These are phyloP conservation scores for Penicillium riverlandense DNA, from an alignment of 495 filamentous ascomycete genomes.

Conservation along the genomic window DNA sequence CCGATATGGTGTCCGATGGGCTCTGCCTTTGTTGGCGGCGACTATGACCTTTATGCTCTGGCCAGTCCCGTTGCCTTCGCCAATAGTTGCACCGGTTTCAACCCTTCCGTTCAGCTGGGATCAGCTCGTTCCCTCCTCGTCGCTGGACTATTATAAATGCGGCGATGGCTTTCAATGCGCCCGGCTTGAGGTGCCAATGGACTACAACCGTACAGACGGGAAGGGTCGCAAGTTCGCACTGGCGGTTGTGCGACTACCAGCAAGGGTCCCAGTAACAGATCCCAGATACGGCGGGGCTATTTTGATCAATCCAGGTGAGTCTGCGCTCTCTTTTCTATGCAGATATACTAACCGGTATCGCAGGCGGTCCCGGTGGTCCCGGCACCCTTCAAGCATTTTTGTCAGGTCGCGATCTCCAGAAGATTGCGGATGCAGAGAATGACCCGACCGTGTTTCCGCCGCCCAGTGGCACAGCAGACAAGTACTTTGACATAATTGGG, in stretches of 20 bases:
- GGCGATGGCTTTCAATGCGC: constrained; percentile 45
- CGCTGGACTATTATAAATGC: constrained; percentile 31
- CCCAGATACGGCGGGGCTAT: constrained; percentile 39
- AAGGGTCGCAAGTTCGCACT: constrained; percentile 35
- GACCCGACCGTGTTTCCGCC: constrained; percentile 8
- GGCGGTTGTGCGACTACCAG: constrained; percentile 45
- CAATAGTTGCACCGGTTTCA: background rate
- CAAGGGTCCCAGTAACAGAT: constrained; percentile 36
- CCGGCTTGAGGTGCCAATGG: constrained; percentile 50
- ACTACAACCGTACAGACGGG: constrained; percentile 38
- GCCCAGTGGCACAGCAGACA: constrained; percentile 6
- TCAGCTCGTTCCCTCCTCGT: constrained; percentile 20
- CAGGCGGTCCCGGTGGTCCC: constrained; percentile 46
- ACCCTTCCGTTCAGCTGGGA: constrained; percentile 17
- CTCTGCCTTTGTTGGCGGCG: background rate
- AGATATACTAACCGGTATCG: background rate
- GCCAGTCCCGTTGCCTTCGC: constrained; percentile 15
- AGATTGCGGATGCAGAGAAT: constrained; percentile 31
- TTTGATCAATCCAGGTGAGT: constrained; percentile 39
- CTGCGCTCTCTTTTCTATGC: no score
- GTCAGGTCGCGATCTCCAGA: constrained; percentile 32
- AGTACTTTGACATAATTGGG: constrained; percentile 48
- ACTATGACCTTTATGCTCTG: constrained; percentile 4
- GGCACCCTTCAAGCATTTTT: constrained; percentile 32
- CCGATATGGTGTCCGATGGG: background rate